Percentiles rank a stretch among this genome's conserved stretches.
Evolutionary conservation across 169 alveolate species (phyloP).

Genomic region (Cytauxzoon felis): DNA sequence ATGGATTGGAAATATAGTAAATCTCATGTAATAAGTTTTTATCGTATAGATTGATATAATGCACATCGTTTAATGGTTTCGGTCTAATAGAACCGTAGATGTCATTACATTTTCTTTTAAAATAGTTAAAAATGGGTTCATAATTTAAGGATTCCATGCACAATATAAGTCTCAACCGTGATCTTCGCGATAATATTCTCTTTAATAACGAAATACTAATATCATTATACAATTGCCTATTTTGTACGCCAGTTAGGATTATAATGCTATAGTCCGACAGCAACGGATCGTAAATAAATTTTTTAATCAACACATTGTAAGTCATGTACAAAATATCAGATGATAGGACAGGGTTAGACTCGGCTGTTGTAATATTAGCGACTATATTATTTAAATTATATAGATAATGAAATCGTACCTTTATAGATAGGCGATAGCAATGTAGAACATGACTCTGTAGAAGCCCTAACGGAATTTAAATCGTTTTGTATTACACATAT

Average conservation of each 20-base stretch:
- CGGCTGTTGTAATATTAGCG: conserved; percentile 1
- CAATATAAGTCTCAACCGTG: conserved; percentile 50
- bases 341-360: background rate
- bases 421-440: background rate
- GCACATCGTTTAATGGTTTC: conserved; percentile 6
- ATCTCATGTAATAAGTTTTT: conserved; percentile 2
- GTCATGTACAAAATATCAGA: conserved; percentile 41
- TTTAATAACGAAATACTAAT: conserved; percentile 54
- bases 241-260: conserved; percentile 58
- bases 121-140: conserved; percentile 15
- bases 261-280: conserved; percentile 68
- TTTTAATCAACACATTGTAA: conserved; percentile 21
- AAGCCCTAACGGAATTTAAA: background rate
- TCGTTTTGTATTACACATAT: conserved; percentile 34
- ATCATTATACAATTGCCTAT: conserved; percentile 58
- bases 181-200: conserved; percentile 15
- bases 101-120: background rate
- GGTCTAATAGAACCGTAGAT: too few relatives aligned
- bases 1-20: conserved; percentile 38
- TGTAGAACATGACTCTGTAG: conserved; percentile 40
- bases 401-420: background rate
- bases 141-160: conserved; percentile 25
- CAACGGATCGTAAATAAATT: conserved; percentile 65
- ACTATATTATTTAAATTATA: background rate
- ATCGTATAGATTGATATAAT: conserved; percentile 12